Evolutionary conservation across 345 rosid species (phyloP).

Genomic region (Populus alba): DNA sequence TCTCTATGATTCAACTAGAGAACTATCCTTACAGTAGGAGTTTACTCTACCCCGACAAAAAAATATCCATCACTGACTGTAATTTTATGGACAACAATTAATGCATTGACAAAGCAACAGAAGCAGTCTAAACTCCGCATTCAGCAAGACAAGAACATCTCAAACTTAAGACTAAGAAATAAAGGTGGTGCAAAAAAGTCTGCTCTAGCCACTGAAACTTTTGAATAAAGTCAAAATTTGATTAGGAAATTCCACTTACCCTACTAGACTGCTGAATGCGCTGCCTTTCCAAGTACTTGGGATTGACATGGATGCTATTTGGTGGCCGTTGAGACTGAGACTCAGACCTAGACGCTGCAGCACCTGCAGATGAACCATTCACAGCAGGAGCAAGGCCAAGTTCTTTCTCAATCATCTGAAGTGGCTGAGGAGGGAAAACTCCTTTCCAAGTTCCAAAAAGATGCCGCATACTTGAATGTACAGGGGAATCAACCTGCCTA

Average conservation of each 20-base stretch:
- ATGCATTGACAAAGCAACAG: too few species aligned
- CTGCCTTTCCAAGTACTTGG: conserved; percentile 92
- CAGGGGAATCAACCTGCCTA: conserved; percentile 75
- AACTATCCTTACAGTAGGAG: background rate
- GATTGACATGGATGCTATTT: conserved; percentile 96
- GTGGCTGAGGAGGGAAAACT: conserved; percentile 74
- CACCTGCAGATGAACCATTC: conserved; percentile 66
- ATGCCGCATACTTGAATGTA: conserved; percentile 84
- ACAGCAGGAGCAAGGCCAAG: conserved; percentile 68
- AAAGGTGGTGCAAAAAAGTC: background rate
- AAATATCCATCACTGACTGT: background rate
- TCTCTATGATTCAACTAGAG: background rate
- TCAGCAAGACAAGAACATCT: background rate
- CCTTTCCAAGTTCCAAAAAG: conserved; percentile 99
- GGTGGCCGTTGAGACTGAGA: conserved; percentile 67
- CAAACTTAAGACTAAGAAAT: background rate
- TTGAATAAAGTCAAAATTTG: background rate
- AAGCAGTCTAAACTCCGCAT: too few species aligned
- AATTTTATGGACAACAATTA: background rate
- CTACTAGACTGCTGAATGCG: conserved; percentile 81
- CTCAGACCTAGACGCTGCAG: conserved; percentile 57
- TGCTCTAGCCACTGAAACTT: too few species aligned
- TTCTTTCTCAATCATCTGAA: conserved; percentile 81
- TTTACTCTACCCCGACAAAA: background rate
- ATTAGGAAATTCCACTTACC: conserved; percentile 43